Base-by-base conservation (phyloP, 441 rosid genomes). In the Flueggea neowawraea region DNA sequence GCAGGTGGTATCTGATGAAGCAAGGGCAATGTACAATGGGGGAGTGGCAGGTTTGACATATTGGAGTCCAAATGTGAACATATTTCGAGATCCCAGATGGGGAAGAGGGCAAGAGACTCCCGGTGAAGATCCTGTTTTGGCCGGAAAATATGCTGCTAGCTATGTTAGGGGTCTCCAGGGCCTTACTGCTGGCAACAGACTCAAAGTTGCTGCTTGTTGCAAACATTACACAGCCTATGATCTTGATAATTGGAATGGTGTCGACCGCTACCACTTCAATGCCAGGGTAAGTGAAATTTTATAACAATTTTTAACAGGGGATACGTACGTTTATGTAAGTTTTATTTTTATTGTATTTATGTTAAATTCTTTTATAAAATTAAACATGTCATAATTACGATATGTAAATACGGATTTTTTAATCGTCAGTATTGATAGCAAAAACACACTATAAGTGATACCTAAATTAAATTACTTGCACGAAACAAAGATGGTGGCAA, bases 51-150 rank as follows among this genome's bases (percentile, higher is more conserved):
- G 99, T 64, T 79, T 94, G 62, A 94, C 99, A 0, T 94, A 76
- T 22, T 94, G 97, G 99, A 91, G 97, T 76, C 99, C 99, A 7
- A 94, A 94, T 54, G 97, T 94, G 11, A 94, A 94, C 69, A 82
- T 94, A 31, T 82, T 94, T 52, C 77, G 99, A 10, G 99, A 94
- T 69, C 99, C 99, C 11, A 69, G 99, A 15, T 91, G 99, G 99
- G 99, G 99, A 17, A 80, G 97, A 50, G 95, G 97, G 14, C 98
- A 88, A 69, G 98, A 94, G 67, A 90, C 98, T 17, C 96, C 98
- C 50, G 99, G 99, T 4, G 99, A 94, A 73, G 99, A 94, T 47
- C 99, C 99, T 0, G 81, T 86, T 15, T 10, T 91, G n/a, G 87
- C 92, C 12, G 95, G 89, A 32, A 83, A 72, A 64, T 94, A 94